Conservation (phyloP, 2,329 filamentous ascomycete species). For the Monosporascus ibericus region DNA sequence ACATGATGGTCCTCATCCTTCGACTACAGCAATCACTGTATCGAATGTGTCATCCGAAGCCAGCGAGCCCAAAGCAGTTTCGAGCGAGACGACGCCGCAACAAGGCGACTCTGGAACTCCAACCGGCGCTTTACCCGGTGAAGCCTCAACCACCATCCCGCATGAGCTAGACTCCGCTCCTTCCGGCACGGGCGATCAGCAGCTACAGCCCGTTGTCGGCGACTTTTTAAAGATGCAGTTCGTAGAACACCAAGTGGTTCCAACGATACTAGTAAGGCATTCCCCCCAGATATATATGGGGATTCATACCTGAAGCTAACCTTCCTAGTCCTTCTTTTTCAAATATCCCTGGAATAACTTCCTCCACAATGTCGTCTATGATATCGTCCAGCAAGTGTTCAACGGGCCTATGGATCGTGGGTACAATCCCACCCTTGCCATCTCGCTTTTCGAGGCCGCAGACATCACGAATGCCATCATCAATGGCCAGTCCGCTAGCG, state of each 20-base stretch:
- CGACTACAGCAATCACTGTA: background rate
- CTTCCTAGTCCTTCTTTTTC: conserved; percentile 84
- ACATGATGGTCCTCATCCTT: background rate
- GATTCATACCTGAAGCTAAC: conserved; percentile 9
- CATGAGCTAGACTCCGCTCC: conserved; percentile 11
- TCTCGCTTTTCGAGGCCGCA: conserved; percentile 88
- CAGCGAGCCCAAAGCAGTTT: background rate
- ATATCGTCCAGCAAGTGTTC: conserved; percentile 98
- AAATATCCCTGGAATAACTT: conserved; percentile 99
- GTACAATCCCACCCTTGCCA: conserved; percentile 82
- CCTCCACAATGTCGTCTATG: conserved; percentile 96
- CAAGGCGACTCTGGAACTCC: conserved; percentile 1
- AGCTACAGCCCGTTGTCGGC: conserved; percentile 72
- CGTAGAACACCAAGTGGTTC: conserved; percentile 88
- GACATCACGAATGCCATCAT: conserved; percentile 89
- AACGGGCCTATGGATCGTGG: conserved; percentile 97
- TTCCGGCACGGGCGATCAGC: conserved; percentile 11
- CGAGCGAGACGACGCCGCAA: conserved; percentile 1
- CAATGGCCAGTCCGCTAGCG: conserved; percentile 79
- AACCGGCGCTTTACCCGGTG: conserved; percentile 15
- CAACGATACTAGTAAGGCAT: conserved; percentile 77
- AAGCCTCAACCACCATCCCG: conserved; percentile 22
- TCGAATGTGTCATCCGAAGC: background rate
- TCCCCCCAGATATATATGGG: background rate
- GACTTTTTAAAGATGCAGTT: conserved; percentile 95